Evolutionary conservation across 257 asterid species (phyloP).

Genomic region (Solanum ossicruentum): DNA sequence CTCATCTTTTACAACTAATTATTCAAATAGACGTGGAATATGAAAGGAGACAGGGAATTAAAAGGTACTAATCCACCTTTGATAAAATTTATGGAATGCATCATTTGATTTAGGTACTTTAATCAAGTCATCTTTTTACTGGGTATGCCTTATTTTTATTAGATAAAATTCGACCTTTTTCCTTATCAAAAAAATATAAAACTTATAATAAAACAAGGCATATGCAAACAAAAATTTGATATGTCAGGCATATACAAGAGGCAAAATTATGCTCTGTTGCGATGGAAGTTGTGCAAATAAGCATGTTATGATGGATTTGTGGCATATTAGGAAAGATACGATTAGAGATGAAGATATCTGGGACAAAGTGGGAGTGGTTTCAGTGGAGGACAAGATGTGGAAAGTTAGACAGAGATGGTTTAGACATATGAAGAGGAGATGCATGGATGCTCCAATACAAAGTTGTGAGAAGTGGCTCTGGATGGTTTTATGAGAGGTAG

Average conservation of each 20-base stretch:
- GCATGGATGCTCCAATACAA: not conserved
- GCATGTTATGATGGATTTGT: not conserved
- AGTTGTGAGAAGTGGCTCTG: not conserved
- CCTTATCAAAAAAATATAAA: not conserved
- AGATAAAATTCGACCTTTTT: not conserved
- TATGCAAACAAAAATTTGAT: not conserved
- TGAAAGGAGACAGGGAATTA: not conserved
- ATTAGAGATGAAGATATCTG: not conserved
- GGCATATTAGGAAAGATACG: not conserved
- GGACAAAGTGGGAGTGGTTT: not conserved
- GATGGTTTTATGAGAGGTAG: not conserved
- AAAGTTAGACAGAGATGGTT: not conserved
- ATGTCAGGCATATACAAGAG: not conserved
- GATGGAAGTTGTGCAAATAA: not conserved
- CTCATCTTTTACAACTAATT: not conserved
- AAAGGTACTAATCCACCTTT: not conserved
- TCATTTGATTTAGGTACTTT: not conserved
- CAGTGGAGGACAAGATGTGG: not conserved
- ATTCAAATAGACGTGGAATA: not conserved
- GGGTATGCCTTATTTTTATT: not conserved
- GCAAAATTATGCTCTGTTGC: not conserved
- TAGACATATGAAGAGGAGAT: not conserved
- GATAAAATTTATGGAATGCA: not conserved
- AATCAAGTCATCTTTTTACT: not conserved
- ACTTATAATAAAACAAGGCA: not conserved